phyloP scores from a whole-genome alignment of 2,329 filamentous ascomycete genomes.

The Colletotrichum tropicicola region DNA sequence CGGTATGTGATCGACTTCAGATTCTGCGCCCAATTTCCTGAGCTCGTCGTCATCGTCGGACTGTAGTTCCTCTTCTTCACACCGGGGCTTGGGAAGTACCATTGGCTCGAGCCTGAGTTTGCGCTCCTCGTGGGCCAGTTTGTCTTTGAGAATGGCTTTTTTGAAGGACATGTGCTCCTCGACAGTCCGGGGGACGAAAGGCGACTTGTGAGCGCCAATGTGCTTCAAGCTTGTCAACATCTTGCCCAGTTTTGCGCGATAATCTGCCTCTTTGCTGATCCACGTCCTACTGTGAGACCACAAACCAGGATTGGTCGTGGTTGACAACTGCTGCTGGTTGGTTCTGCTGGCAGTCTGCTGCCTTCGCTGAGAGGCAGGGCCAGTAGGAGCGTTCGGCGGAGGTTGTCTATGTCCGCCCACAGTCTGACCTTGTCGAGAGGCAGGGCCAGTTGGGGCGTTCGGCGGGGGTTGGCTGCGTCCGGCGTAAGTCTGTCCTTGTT shows the following conservation, averaged over 20 bases:
- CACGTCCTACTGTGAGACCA: conserved; percentile 51
- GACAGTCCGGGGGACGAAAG: conserved; percentile 45
- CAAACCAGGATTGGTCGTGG: conserved; percentile 35
- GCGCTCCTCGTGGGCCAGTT: too few species aligned
- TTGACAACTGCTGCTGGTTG: not conserved
- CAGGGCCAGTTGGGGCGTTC: conserved; percentile 33
- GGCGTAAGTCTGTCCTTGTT: conserved; percentile 13
- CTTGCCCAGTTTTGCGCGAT: conserved; percentile 45
- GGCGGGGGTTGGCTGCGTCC: conserved; percentile 16
- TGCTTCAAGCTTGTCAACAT: conserved; percentile 45
- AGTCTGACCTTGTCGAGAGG: conserved; percentile 11
- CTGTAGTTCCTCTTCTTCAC: too few species aligned
- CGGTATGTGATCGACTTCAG: too few species aligned
- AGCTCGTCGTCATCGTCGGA: too few species aligned
- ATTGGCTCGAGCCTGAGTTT: too few species aligned
- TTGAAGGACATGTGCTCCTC: too few species aligned
- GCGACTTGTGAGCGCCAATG: conserved; percentile 46
- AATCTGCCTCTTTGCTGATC: conserved; percentile 45
- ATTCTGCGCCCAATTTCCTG: too few species aligned
- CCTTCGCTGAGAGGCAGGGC: conserved; percentile 1
- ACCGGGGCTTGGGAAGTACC: too few species aligned
- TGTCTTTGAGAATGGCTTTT: too few species aligned
- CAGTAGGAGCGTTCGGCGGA: conserved; percentile 33
- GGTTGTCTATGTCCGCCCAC: conserved; percentile 6
- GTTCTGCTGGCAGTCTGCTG: not conserved